phyloP scores from a whole-genome alignment of 805 yeast species.

The Jamesozyma lodderae region DNA sequence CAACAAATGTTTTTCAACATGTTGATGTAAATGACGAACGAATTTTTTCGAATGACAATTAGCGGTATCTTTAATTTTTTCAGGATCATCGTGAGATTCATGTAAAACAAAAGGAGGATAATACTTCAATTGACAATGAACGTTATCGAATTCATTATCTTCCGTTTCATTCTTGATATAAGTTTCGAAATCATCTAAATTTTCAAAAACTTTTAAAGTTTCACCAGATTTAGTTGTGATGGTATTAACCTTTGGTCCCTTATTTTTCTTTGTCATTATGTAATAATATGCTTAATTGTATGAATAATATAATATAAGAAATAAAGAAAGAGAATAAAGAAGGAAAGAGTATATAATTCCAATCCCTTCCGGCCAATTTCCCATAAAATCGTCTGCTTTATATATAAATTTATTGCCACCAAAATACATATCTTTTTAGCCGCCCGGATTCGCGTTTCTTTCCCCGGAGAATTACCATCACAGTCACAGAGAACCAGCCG shows the following conservation, averaged over 20 bases:
- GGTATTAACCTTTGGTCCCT: slow-evolving; percentile 24
- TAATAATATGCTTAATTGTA: not conserved
- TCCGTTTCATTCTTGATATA: slow-evolving; percentile 64
- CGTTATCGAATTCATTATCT: slow-evolving; percentile 64
- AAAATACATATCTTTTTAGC: no score
- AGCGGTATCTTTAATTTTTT: slow-evolving; percentile 61
- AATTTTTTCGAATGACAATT: slow-evolving; percentile 65
- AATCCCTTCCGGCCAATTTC: no score
- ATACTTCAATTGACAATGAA: slow-evolving; percentile 58
- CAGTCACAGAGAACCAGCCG: no score
- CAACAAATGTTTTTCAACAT: slow-evolving; percentile 59
- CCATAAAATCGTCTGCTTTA: no score
- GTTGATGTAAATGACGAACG: slow-evolving; percentile 67
- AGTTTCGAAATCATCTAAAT: slow-evolving; percentile 50
- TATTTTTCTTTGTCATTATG: slow-evolving; percentile 26
- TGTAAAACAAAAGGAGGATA: slow-evolving; percentile 66
- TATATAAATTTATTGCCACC: no score
- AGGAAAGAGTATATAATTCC: no score
- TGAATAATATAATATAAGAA: not conserved
- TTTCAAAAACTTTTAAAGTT: slow-evolving; percentile 43
- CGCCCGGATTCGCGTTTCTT: no score
- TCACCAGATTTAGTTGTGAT: slow-evolving; percentile 26
- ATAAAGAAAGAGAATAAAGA: not conserved
- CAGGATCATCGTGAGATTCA: slow-evolving; percentile 59
- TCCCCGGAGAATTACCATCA: no score